Percentiles rank a stretch among this genome's conserved stretches.
phyloP scores from a whole-genome alignment of 2,329 filamentous ascomycete species.

The Fusarium anguioides region DNA sequence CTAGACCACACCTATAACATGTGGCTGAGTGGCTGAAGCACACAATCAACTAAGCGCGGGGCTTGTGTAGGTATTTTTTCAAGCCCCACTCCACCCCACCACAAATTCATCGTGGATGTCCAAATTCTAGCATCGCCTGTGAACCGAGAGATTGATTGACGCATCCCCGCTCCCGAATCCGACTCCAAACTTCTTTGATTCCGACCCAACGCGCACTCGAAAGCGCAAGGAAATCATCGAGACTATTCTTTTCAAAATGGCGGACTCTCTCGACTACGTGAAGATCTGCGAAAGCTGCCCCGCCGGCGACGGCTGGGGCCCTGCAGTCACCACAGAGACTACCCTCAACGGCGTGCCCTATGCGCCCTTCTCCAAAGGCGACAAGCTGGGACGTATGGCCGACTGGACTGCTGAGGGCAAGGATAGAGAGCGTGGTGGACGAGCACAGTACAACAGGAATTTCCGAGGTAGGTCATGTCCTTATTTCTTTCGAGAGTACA shows the following conservation, averaged over 20 bases:
- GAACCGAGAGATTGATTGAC: slow-evolving; percentile 38
- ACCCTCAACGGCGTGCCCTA: slow-evolving; percentile 96
- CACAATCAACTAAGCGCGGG: slow-evolving; percentile 44
- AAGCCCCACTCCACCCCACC: slow-evolving; percentile 54
- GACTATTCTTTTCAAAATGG: slow-evolving; percentile 50
- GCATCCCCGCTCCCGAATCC: slow-evolving; percentile 40
- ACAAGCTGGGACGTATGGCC: slow-evolving; percentile 98
- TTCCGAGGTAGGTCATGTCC: slow-evolving; percentile 78
- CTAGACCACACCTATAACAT: neutral
- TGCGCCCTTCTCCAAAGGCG: slow-evolving; percentile 97
- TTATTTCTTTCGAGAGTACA: neutral
- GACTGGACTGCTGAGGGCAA: slow-evolving; percentile 97
- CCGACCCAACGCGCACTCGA: slow-evolving; percentile 16
- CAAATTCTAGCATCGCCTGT: slow-evolving; percentile 49
- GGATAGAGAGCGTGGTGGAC: slow-evolving; percentile 80
- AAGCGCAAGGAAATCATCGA: slow-evolving; percentile 28
- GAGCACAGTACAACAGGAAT: slow-evolving; percentile 91
- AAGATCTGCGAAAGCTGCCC: slow-evolving; percentile 78
- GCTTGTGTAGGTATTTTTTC: slow-evolving; percentile 49
- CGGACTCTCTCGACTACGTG: slow-evolving; percentile 67
- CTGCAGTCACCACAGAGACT: slow-evolving; percentile 82
- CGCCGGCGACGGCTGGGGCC: slow-evolving; percentile 87
- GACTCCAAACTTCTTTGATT: slow-evolving; percentile 22
- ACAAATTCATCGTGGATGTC: slow-evolving; percentile 54
- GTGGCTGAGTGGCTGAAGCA: slow-evolving; percentile 44